These are phyloP conservation scores for Solanum clarkiae DNA, from an alignment of 257 asterid species.

Conservation along the genomic window DNA sequence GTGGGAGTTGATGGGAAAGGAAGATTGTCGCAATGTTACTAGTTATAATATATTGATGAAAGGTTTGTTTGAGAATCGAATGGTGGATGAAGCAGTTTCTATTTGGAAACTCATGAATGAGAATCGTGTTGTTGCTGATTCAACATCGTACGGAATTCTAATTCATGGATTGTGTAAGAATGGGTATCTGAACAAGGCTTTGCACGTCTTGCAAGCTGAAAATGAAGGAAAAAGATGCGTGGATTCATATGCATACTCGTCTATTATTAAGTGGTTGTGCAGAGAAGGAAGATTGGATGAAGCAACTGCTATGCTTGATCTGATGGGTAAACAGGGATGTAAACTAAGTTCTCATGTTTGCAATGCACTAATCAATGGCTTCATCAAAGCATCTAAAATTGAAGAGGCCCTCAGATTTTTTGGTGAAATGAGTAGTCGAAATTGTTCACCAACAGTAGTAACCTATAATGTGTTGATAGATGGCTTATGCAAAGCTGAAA, in stretches of 20 bases:
- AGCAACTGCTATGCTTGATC: conserved; percentile 51
- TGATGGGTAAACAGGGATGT: conserved; percentile 37
- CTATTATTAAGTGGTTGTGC: conserved; percentile 60
- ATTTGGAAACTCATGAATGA: conserved; percentile 49
- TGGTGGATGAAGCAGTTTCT: conserved; percentile 43
- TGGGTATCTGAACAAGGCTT: conserved; percentile 46
- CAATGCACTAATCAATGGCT: conserved; percentile 64
- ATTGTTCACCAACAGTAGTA: conserved; percentile 49
- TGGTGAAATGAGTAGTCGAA: conserved; percentile 35
- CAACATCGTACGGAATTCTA: conserved; percentile 50
- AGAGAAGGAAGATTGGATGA: conserved; percentile 51
- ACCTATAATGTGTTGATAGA: conserved; percentile 65
- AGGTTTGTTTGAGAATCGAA: conserved; percentile 47
- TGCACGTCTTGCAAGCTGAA: conserved; percentile 40
- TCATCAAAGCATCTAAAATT: conserved; percentile 44
- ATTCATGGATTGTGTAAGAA: conserved; percentile 73
- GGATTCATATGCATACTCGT: conserved; percentile 57
- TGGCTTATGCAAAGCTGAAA: conserved; percentile 68
- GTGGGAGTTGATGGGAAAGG: conserved; percentile 75
- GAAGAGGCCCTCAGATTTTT: conserved; percentile 44
- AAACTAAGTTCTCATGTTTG: conserved; percentile 55
- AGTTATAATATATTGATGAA: conserved; percentile 73
- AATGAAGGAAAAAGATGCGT: conserved; percentile 27
- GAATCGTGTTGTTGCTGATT: conserved; percentile 41
- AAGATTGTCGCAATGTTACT: conserved; percentile 48